Evolutionary conservation across 441 rosid species (phyloP).

Genomic region (Populus trichocarpa): DNA sequence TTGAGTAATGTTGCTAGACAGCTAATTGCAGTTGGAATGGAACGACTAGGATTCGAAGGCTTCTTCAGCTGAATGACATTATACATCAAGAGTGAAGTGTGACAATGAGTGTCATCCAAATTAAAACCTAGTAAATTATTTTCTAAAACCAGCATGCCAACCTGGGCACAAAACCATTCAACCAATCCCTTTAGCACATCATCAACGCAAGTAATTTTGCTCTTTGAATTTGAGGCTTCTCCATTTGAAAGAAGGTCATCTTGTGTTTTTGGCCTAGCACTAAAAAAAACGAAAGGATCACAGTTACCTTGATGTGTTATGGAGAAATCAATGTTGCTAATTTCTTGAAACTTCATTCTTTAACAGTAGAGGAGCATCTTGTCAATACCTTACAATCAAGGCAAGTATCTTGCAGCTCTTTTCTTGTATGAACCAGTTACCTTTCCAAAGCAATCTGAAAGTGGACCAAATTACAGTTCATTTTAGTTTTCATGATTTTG

Average conservation of each 20-base stretch:
- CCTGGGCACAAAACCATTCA: conserved; percentile 97
- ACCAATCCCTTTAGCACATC: conserved; percentile 90
- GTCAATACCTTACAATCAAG: conserved; percentile 66
- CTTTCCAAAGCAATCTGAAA: conserved; percentile 91
- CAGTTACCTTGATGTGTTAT: not conserved
- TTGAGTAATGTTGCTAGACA: conserved; percentile 79
- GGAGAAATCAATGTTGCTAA: not conserved
- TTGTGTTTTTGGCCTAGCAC: conserved; percentile 69
- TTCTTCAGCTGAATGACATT: conserved; percentile 62
- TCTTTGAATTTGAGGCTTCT: conserved; percentile 23
- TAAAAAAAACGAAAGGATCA: conserved; percentile 24
- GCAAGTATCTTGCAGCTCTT: conserved; percentile 94
- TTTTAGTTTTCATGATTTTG: conserved; percentile 18
- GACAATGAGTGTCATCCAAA: conserved; percentile 8
- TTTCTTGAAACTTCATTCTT: conserved; percentile 14
- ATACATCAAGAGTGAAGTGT: conserved; percentile 17
- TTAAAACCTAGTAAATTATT: not conserved
- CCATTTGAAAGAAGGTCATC: conserved; percentile 36
- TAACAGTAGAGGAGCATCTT: conserved; percentile 2
- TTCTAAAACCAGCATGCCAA: conserved; percentile 22
- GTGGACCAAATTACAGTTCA: conserved; percentile 14
- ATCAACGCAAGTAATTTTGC: conserved; percentile 51
- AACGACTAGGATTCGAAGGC: conserved; percentile 88
- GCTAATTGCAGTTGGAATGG: conserved; percentile 73
- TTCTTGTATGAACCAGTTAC: conserved; percentile 94